Evolutionary conservation across 2,329 filamentous ascomycete genomes (phyloP), one percentile per base, ranked within the genome.

Genomic region (Botryotinia narcissicola): DNA sequence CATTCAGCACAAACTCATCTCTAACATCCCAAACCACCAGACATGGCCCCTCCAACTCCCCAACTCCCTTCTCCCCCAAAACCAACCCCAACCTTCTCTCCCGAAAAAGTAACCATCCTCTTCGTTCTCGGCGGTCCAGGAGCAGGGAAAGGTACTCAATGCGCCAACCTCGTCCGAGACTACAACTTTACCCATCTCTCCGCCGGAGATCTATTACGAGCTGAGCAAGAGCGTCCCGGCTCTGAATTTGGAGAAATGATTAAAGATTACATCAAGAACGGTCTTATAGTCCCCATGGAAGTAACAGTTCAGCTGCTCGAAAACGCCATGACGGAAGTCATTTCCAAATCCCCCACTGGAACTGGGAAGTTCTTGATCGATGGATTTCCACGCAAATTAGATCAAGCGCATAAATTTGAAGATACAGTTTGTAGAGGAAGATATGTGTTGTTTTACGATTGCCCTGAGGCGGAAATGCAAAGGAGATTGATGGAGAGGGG

Each of bases 231-330:
- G 80, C 92, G 95, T 7, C 88, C 89, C 0, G 95, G 93, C 73
- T 94, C 91, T 77, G 87, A 98, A 83, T 98, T 97, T 82, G 96
- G 96, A 82, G 90, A 94, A 77, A 88, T 98, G 84, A 99, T 99
- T 88, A 92, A 92, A 82, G 88, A 92, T 78, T 95, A 96, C 85
- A 99, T 99, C 87, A 93, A 92, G 81, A 92, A 99, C 82, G 96
- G 96, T 74, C 90, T 90, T 79, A 99, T 99, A 83, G 96, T 99
- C 76, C 96, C 96, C n/a, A 97, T 97, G 93, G 95, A 98, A 83
- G 94, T 98, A 69, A 99, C 96, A 8, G 92, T 99, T 74, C 92
- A 95, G 80, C 85, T 99, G 51, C 88, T 99, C 61, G 95, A 98
- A 84, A 97, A 97, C 83, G 94, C 95, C 74, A 98, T 99, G 93